Evolutionary conservation across 345 rosid genomes (phyloP).

Genomic region (Capsella bursapastoris): DNA sequence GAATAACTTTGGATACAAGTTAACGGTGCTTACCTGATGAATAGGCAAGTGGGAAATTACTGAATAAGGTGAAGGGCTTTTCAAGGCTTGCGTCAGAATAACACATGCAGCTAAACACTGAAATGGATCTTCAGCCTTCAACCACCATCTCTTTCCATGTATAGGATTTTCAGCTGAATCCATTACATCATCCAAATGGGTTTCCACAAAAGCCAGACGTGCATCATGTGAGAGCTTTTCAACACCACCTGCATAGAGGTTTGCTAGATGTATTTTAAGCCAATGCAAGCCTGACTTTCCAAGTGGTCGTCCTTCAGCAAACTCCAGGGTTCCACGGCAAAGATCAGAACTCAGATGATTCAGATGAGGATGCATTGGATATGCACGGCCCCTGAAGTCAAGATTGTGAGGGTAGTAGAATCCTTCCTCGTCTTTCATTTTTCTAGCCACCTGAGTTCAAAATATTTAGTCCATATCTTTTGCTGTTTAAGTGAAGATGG

Average conservation of each 20-base stretch:
- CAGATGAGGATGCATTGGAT: constrained; percentile 97
- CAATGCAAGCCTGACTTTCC: constrained; percentile 88
- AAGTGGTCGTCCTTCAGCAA: constrained; percentile 87
- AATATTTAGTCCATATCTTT: constrained; percentile 36
- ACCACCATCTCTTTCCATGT: constrained; percentile 92
- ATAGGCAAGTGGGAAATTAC: constrained; percentile 83
- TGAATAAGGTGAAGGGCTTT: constrained; percentile 72
- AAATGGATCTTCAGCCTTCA: constrained; percentile 96
- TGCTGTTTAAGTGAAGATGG: constrained; percentile 31
- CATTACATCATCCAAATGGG: constrained; percentile 77
- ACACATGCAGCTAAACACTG: constrained; percentile 97
- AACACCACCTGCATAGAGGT: constrained; percentile 85
- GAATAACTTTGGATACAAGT: constrained; percentile 18
- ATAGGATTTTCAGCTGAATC: constrained; percentile 94
- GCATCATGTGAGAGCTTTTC: constrained; percentile 92
- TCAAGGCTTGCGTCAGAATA: constrained; percentile 83
- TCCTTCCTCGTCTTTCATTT: constrained; percentile 92
- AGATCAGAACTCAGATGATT: constrained; percentile 95
- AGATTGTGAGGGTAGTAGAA: constrained; percentile 99
- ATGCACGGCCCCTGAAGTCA: constrained; percentile 98
- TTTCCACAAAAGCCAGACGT: constrained; percentile 81
- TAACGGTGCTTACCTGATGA: constrained; percentile 74
- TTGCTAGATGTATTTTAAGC: constrained; percentile 95
- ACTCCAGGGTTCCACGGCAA: constrained; percentile 95
- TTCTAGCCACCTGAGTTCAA: constrained; percentile 80